Percentiles rank a stretch among this genome's conserved stretches.
phyloP scores from a whole-genome alignment of 2,329 filamentous ascomycete genomes.

The Dissoconium aciculare region DNA sequence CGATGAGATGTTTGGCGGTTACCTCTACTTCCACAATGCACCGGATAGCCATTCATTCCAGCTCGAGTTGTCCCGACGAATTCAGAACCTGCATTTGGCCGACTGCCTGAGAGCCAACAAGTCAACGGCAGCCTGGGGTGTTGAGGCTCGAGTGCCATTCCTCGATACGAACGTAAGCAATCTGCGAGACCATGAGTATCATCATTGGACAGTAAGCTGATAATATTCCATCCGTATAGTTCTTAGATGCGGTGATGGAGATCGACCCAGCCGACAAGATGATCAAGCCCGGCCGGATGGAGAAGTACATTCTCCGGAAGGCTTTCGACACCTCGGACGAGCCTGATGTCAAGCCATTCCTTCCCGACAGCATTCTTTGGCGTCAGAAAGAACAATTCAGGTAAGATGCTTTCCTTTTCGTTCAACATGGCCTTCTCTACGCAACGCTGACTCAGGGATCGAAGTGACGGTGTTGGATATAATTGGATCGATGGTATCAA shows the following conservation, averaged over 20 bases:
- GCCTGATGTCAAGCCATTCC: slow-evolving; percentile 62
- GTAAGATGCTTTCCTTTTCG: too few species aligned
- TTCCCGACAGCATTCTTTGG: slow-evolving; percentile 89
- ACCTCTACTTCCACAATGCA: slow-evolving; percentile 94
- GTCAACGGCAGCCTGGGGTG: slow-evolving; percentile 94
- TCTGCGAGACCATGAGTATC: too few species aligned
- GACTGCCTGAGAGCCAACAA: slow-evolving; percentile 97
- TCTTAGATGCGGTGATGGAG: slow-evolving; percentile 82
- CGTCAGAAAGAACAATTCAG: slow-evolving; percentile 98
- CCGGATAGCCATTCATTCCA: slow-evolving; percentile 82
- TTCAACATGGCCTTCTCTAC: too few species aligned
- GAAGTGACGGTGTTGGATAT: slow-evolving; percentile 88
- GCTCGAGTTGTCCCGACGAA: slow-evolving; percentile 76
- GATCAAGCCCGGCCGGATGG: slow-evolving; percentile 66
- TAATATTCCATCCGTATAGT: slow-evolving; percentile 37
- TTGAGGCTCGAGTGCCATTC: slow-evolving; percentile 94
- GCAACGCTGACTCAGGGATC: too few species aligned
- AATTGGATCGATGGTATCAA: slow-evolving; percentile 97
- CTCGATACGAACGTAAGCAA: slow-evolving; percentile 52
- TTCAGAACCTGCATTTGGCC: slow-evolving; percentile 91
- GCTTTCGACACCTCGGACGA: slow-evolving; percentile 77
- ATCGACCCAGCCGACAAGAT: slow-evolving; percentile 89
- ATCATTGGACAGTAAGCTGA: not conserved
- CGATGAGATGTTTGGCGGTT: slow-evolving; percentile 95
- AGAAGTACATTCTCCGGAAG: slow-evolving; percentile 96